Evolutionary conservation across 2,329 filamentous ascomycete genomes (phyloP), one percentile per base, ranked within the genome.

Genomic region (Ascochyta koolunga): DNA sequence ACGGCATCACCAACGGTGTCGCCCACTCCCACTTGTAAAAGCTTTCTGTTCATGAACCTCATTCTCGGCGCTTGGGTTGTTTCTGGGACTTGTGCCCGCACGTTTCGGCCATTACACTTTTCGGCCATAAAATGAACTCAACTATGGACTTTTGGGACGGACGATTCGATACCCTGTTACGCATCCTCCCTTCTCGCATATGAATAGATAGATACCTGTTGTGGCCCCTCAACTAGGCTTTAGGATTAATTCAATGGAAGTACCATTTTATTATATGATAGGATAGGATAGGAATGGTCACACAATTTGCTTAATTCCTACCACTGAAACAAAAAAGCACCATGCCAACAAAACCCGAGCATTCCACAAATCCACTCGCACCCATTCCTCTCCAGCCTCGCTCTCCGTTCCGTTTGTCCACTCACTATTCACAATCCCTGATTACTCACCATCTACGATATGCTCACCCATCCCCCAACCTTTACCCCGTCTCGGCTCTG

Each of bases 21-120:
- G 61, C 71, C 36, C 69, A 71, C 49, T 65, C 73, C 59, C 70
- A 74, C 49, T 64, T 74, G 59, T 74, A 72, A 60, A 48, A 50
- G 42, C 21, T 42, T 27, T 37, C 18, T 57, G 53, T 62, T 64
- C 40, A 45, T 58, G 47, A 62, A 61, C 29, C 19, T 53, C 47
- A 56, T 57, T 40, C 25, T 54, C 35, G 46, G 48, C 50, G 51
- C 51, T 24, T 61, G 60, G 47, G 52, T 45, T 56, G n/a, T 55
- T 56, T 47, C 50, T 50, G 42, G 52, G 45, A 41, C 52, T 58
- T 47, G 39, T 31, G 40, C 40, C 46, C 46, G 50, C 22, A 46
- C n/a, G 22, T 54, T 38, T 54, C 19, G 51, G 51, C 51, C 51
- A 54, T 41, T 22, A 54, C 51, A 54, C 41, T 50, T 64, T 53